Evolutionary conservation across 371 early-diverging fungal genomes (phyloP).

Genomic region (Encephalitozoon hellem): DNA sequence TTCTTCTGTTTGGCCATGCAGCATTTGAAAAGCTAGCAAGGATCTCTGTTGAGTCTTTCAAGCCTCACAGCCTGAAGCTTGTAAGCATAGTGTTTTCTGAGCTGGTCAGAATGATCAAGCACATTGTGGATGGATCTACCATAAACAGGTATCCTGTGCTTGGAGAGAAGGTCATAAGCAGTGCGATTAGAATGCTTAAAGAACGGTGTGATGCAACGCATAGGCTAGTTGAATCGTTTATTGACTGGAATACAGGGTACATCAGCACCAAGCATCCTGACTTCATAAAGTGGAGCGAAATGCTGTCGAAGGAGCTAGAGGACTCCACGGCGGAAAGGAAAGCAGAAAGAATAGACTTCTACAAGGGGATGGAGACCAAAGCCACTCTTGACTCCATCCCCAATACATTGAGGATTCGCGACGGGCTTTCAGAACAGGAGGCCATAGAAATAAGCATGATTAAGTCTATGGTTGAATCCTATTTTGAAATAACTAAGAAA

Average conservation of each 20-base stretch:
- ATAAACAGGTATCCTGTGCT: constrained; percentile 70
- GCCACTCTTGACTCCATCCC: constrained; percentile 66
- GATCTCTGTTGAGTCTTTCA: constrained; percentile 70
- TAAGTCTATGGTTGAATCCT: constrained; percentile 82
- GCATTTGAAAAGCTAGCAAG: constrained; percentile 92
- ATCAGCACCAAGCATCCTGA: constrained; percentile 96
- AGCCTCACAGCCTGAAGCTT: constrained; percentile 71
- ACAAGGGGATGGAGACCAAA: constrained; percentile 32
- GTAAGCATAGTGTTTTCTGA: constrained; percentile 77
- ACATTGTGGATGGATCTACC: constrained; percentile 60
- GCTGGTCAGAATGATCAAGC: constrained; percentile 66
- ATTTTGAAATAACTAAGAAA: constrained; percentile 89
- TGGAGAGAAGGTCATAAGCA: constrained; percentile 67
- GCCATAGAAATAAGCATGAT: constrained; percentile 89
- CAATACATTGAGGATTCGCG: constrained; percentile 77
- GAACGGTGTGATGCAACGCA: constrained; percentile 67
- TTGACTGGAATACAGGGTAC: constrained; percentile 75
- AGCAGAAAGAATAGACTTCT: constrained; percentile 18
- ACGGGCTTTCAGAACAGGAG: constrained; percentile 83
- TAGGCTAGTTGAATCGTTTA: constrained; percentile 67
- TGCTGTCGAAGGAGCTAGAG: constrained; percentile 59
- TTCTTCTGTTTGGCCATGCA: constrained; percentile 84
- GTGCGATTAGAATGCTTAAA: constrained; percentile 69
- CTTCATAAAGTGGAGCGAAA: constrained; percentile 69
- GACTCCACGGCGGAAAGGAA: background rate